Evolutionary conservation across 371 early-diverging fungal species (phyloP), one percentile per base, ranked within the genome.

Genomic region (Lichtheimia ornata): DNA sequence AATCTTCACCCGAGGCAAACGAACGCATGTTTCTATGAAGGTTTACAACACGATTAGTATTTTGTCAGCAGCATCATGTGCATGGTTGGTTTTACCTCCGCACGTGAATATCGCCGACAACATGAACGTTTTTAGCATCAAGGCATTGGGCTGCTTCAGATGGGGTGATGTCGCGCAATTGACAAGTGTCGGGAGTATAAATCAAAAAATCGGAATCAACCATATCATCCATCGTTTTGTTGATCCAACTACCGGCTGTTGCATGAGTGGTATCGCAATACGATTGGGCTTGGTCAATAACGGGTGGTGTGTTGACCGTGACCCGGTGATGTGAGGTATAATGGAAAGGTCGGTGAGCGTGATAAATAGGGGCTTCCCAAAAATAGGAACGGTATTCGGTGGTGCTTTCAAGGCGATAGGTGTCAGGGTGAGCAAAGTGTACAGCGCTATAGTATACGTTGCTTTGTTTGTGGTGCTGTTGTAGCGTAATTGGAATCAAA

Each of bases 311-410:
- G 28, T 53, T 61, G 22, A 66, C 70, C 44, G 44, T 56, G 15
- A 71, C 30, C 5, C 27, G 43, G 35, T 77, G 71, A n/a, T 56
- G 30, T 0, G 77, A 77, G 22, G 7, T 13, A 60, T 72, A 77
- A 27, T 53, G 55, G 61, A 65, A 66, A 22, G 77, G 77, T 24
- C 58, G 56, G 35, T 68, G 67, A 6, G 50, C 57, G 30, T 77
- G 77, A 18, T 63, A 55, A 14, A 65, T 62, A 1, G 78, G 78
- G 4, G 61, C 49, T 43, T 72, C 69, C 74, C 78, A 77, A 58
- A 77, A 77, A 61, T 74, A 72, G 24, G 74, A 77, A 14, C 78
- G 66, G 53, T 71, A 72, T 58, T 77, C 75, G 0, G 69, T 66
- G 5, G 59, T 64, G 5, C 67, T 67, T 35, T 72, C 58, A 12